Evolutionary conservation across 495 filamentous ascomycete genomes (phyloP), one percentile per base, ranked within the genome.

Genomic region (Elaphomyces granulatus): DNA sequence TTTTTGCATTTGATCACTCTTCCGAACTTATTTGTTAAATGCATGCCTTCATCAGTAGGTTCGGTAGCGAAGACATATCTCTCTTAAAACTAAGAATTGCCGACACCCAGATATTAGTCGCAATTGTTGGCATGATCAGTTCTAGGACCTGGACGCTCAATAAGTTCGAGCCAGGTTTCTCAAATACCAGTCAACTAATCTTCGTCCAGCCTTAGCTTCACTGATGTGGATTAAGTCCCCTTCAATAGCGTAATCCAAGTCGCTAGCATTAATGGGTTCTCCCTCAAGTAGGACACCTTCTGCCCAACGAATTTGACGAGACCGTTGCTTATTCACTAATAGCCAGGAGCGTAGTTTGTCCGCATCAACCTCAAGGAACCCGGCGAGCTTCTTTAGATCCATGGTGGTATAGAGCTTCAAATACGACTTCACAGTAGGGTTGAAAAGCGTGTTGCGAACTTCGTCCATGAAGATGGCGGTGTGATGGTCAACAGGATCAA

Each of bases 391-490:
- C 70, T 92, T 88, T 46, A 98, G 68, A 55, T 98, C 90, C 85
- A 96, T 95, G 45, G 92, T 98, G 31, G 92, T 96, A 72, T 98
- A 98, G 40, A 98, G 85, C 58, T 93, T 90, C 42, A 98, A 75
- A 70, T 96, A 98, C 39, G 87, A 94, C 67, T 88, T 92, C 52
- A 98, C 75, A 28, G 87, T 94, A 30, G 90, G 90, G 57, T 81
- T 84, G 56, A 68, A 78, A 67, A 79, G 80, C 66, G 94, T 96
- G 73, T 94, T 94, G 77, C 90, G 92, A 54, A 98, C 87, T 69
- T 96, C 90, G 44, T 94, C 85, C 88, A 98, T 95, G 70, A 98
- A 98, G 66, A 96, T 81, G 52, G 78, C 70, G 49, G 90, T 77
- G 60, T 98, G 92, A 70, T 98, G 90, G 60, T 98, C 87, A 50